Evolutionary conservation across 352 stramenopile species (phyloP).

Genomic region (Phytophthora ohioensis): DNA sequence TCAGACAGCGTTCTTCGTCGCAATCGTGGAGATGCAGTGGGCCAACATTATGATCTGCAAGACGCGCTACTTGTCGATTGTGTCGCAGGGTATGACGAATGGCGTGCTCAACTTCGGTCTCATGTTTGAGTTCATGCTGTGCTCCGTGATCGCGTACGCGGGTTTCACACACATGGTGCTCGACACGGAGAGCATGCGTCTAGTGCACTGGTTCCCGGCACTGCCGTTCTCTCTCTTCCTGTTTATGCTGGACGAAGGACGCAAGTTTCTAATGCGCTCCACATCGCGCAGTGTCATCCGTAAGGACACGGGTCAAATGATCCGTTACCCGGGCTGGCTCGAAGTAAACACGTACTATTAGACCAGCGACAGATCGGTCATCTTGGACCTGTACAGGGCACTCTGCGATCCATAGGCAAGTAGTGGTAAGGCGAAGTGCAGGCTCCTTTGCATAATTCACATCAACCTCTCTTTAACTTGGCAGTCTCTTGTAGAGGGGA

Average conservation of each 20-base stretch:
- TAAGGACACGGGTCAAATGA: conserved; percentile 82
- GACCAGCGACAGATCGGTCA: conserved; percentile 23
- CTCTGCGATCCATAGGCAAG: conserved; percentile 3
- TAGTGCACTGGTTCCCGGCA: conserved; percentile 92
- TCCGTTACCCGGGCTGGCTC: conserved; percentile 88
- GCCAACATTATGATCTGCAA: conserved; percentile 94
- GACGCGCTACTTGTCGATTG: conserved; percentile 92
- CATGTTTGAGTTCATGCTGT: conserved; percentile 93
- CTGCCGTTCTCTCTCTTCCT: conserved; percentile 92
- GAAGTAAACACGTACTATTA: conserved; percentile 93
- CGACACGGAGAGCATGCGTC: conserved; percentile 84
- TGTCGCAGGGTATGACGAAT: conserved; percentile 93
- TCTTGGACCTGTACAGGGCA: neutral
- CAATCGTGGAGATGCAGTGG: conserved; percentile 91
- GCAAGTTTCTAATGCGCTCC: conserved; percentile 92
- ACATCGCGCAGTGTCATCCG: conserved; percentile 81
- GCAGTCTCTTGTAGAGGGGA: conserved; percentile 14
- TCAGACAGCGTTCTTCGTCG: conserved; percentile 90
- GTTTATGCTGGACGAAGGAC: conserved; percentile 89
- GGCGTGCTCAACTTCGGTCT: conserved; percentile 94
- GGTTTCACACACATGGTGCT: conserved; percentile 88
- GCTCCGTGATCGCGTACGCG: conserved; percentile 84
- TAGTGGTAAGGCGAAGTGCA: conserved; percentile 12
- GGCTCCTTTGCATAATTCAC: conserved; percentile 30
- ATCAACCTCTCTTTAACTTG: neutral